Conservation (phyloP, 805 yeast species). For the Candida endomychidarum region DNA sequence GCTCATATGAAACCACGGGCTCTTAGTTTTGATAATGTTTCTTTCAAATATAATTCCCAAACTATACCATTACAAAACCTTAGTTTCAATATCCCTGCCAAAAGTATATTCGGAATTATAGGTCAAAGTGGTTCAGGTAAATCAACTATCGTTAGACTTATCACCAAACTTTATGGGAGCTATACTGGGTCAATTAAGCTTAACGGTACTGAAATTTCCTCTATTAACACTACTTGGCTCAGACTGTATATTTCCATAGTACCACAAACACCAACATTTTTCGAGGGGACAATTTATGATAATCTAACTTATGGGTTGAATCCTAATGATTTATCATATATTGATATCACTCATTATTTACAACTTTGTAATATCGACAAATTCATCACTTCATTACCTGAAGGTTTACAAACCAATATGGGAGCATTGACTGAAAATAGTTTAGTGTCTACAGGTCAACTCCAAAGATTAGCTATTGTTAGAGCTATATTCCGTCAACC, state of each 20-base stretch:
- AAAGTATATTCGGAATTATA: slow-evolving; percentile 62
- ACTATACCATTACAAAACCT: slow-evolving; percentile 39
- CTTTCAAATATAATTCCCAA: slow-evolving; percentile 48
- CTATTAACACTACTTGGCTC: slow-evolving; percentile 46
- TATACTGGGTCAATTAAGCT: slow-evolving; percentile 41
- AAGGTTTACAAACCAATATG: slow-evolving; percentile 59
- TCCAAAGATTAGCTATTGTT: slow-evolving; percentile 81
- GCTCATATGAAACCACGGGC: slow-evolving; percentile 1
- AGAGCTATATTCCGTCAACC: slow-evolving; percentile 76
- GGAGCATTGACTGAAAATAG: slow-evolving; percentile 36
- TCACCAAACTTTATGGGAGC: slow-evolving; percentile 53
- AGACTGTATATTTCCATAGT: slow-evolving; percentile 65
- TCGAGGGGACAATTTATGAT: slow-evolving; percentile 70
- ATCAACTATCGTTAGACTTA: slow-evolving; percentile 64
- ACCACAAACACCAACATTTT: slow-evolving; percentile 70
- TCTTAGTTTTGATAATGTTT: slow-evolving; percentile 45
- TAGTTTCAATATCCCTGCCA: slow-evolving; percentile 40
- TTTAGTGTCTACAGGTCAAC: slow-evolving; percentile 84
- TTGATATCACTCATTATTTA: slow-evolving; percentile 40
- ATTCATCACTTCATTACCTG: slow-evolving; percentile 54
- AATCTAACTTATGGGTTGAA: slow-evolving; percentile 68
- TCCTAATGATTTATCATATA: no score
- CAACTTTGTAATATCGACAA: slow-evolving; percentile 50
- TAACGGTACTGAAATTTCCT: slow-evolving; percentile 42
- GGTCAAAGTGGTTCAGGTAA: slow-evolving; percentile 95